A percentile compares a stretch with the other conserved stretches of the same genome.
phyloP scores from a whole-genome alignment of 2,329 filamentous ascomycete genomes.

The Chaetothyriales sp. region DNA sequence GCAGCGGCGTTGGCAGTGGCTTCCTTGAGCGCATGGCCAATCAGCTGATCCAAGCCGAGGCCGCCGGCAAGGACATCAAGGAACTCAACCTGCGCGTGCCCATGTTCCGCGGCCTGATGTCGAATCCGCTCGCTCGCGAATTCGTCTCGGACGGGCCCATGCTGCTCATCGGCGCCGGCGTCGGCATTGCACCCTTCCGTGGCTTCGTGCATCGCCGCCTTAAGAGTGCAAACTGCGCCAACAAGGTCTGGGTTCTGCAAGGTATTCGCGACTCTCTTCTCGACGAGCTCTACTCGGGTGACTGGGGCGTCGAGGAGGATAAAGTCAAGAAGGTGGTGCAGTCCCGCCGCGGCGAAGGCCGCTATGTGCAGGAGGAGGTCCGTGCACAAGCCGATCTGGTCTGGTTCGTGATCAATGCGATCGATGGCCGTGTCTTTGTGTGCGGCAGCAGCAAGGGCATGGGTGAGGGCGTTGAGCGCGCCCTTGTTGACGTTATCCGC shows the following conservation, averaged over 20 bases:
- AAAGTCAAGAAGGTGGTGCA: constrained; percentile 72
- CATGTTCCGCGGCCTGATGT: constrained; percentile 98
- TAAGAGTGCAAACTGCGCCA: constrained; percentile 88
- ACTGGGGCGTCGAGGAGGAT: constrained; percentile 86
- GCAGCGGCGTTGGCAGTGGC: constrained; percentile 79
- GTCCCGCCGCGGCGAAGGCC: constrained; percentile 59
- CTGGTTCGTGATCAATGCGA: constrained; percentile 90
- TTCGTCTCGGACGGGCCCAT: constrained; percentile 92
- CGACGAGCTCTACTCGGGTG: constrained; percentile 90
- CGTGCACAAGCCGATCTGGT: constrained; percentile 83
- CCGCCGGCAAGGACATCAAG: constrained; percentile 37
- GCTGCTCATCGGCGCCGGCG: constrained; percentile 90
- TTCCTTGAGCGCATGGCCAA: constrained; percentile 79
- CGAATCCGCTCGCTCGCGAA: constrained; percentile 81
- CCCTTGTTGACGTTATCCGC: constrained; percentile 81
- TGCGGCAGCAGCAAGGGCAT: constrained; percentile 92
- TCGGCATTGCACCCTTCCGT: constrained; percentile 92
- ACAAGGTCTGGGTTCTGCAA: constrained; percentile 95
- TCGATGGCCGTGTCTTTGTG: constrained; percentile 94
- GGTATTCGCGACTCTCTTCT: constrained; percentile 85
- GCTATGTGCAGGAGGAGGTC: constrained; percentile 95
- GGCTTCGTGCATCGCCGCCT: constrained; percentile 90
- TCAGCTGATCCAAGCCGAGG: constrained; percentile 53
- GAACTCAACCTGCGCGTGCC: constrained; percentile 58
- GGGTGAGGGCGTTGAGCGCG: constrained; percentile 87